Evolutionary conservation across 2,329 filamentous ascomycete species (phyloP), one percentile per base, ranked within the genome.

Genomic region (Akanthomyces lecanii): DNA sequence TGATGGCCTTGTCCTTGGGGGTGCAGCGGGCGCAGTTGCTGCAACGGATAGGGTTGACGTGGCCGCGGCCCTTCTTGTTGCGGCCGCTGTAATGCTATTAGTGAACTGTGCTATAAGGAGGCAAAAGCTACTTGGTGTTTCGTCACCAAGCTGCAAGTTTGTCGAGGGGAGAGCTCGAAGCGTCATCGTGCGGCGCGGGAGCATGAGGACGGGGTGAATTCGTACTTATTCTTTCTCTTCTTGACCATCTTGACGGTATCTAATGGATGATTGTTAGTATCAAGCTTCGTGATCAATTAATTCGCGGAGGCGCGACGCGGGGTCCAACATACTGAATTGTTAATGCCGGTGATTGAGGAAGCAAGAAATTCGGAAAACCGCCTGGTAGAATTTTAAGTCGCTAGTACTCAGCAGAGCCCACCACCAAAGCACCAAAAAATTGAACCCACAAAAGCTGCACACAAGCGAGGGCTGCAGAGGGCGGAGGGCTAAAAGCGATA

Each of bases 1-100:
- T 99, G 88, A 99, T 98, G 73, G 96, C 95, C 92, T 99, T 99
- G 79, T 99, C 95, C 90, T 99, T 99, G 81, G 93, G 93, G 66
- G 91, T 96, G 86, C 89, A 92, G 83, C 89, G 86, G 78, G 84
- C 85, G 84, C 84, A 87, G 84, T 87, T 87, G 80, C 80, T 83
- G 84, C 84, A 87, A 73, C 84, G 91, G 85, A 99, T 97, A 78
- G 95, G 96, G 89, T 99, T 99, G 84, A 96, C 92, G 88, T 98
- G 94, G 85, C 95, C 95, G 81, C 95, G 92, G 81, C 95, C 94
- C 84, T 97, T 97, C 92, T 97, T 97, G 91, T 98, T 97, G 81
- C 94, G 92, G 82, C 94, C 94, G 86, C 91, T 96, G 79, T 61
- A 57, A 65, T 57, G 14, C 11, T 64, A 60, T 72, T 68, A 71